Conservation (phyloP, 2,329 filamentous ascomycete species). For the Hypomyces perniciosus region DNA sequence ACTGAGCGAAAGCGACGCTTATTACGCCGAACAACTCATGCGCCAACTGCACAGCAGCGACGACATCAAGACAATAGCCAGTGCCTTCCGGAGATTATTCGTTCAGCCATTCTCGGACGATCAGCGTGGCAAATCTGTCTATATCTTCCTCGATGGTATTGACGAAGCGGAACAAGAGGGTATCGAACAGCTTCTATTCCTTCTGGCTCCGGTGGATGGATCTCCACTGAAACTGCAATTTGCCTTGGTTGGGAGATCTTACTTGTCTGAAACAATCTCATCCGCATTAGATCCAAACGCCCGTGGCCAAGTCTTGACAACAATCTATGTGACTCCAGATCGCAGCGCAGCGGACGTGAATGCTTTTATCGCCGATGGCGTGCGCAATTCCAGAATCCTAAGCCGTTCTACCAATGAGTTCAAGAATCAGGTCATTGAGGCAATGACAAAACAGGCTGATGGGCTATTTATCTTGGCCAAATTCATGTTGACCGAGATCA, state of each 20-base stretch:
- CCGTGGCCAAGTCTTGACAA: slow-evolving; percentile 28
- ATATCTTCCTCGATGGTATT: slow-evolving; percentile 41
- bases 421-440: slow-evolving; percentile 32
- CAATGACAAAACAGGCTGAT: slow-evolving; percentile 36
- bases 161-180: slow-evolving; percentile 39
- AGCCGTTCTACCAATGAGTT: slow-evolving; percentile 27
- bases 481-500: slow-evolving; percentile 45
- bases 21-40: slow-evolving; percentile 37
- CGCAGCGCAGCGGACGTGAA: slow-evolving; percentile 38
- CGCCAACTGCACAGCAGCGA: slow-evolving; percentile 29
- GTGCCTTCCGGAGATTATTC: slow-evolving; percentile 38
- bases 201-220: slow-evolving; percentile 25
- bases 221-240: slow-evolving; percentile 28
- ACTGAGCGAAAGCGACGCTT: slow-evolving; percentile 38
- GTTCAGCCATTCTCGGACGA: slow-evolving; percentile 31
- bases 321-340: slow-evolving; percentile 37
- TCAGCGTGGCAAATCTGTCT: slow-evolving; percentile 29
- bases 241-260: slow-evolving; percentile 36
- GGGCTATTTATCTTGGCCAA: slow-evolving; percentile 45
- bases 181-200: slow-evolving; percentile 30
- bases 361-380: slow-evolving; percentile 35
- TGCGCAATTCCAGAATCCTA: slow-evolving; percentile 33
- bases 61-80: slow-evolving; percentile 38
- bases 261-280: slow-evolving; percentile 34
- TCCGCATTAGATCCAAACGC: slow-evolving; percentile 28